Percentiles rank a stretch among this genome's conserved stretches.
phyloP scores from a whole-genome alignment of 768 basidiomycete genomes.

The Naganishia kalamii region DNA sequence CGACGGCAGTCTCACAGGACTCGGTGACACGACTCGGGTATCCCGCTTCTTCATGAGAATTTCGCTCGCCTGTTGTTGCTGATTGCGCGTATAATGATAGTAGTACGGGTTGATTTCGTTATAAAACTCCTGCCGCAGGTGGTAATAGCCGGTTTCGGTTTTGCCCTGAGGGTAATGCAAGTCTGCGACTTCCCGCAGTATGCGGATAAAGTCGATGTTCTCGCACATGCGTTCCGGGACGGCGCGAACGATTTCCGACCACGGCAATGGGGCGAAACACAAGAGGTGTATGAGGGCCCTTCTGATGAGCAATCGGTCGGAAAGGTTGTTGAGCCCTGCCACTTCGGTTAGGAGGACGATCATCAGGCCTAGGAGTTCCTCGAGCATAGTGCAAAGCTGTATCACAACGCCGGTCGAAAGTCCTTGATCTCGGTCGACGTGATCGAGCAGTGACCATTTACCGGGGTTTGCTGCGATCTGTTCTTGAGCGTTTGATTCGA shows the following conservation, averaged over 20 bases:
- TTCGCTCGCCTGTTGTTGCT: conserved; percentile 81
- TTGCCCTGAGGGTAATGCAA: conserved; percentile 72
- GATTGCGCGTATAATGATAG: conserved; percentile 89
- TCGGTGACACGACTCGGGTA: conserved; percentile 71
- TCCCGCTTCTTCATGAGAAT: conserved; percentile 60
- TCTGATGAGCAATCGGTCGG: conserved; percentile 60
- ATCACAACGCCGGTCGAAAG: neutral
- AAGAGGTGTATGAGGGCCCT: conserved; percentile 86
- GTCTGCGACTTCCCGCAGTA: conserved; percentile 68
- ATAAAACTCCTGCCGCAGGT: conserved; percentile 72
- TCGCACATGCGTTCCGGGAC: conserved; percentile 85
- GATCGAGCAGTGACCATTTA: conserved; percentile 10
- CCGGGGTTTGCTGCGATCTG: conserved; percentile 57
- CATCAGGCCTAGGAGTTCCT: conserved; percentile 80
- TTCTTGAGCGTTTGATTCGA: conserved; percentile 56
- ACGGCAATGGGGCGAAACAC: conserved; percentile 77
- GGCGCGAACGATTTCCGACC: conserved; percentile 82
- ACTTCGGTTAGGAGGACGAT: conserved; percentile 81
- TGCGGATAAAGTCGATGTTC: conserved; percentile 70
- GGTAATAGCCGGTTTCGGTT: conserved; percentile 76
- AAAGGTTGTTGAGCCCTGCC: conserved; percentile 64
- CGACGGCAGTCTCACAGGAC: conserved; percentile 56
- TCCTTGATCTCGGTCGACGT: conserved; percentile 13
- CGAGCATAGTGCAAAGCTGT: conserved; percentile 58
- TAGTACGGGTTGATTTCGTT: conserved; percentile 92